A percentile compares a stretch with the other conserved stretches of the same genome.
phyloP scores from a whole-genome alignment of 2,329 filamentous ascomycete species.

The Diplocarpon rosae region DNA sequence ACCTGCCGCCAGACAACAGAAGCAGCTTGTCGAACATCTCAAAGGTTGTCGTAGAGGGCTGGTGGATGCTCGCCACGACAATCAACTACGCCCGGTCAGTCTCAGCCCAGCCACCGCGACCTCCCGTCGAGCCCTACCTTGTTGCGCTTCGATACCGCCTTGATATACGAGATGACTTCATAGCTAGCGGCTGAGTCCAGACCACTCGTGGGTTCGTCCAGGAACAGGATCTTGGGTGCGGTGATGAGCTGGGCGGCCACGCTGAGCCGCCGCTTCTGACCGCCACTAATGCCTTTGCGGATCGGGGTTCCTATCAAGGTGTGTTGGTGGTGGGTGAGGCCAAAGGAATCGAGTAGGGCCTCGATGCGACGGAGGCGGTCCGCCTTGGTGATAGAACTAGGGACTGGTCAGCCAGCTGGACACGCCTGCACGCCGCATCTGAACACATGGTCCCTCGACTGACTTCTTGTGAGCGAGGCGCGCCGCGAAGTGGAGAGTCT shows the following conservation, averaged over 20 bases:
- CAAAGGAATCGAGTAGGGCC: slow-evolving; percentile 59
- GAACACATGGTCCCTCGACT: neutral
- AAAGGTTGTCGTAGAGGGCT: slow-evolving; percentile 71
- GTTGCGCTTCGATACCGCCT: slow-evolving; percentile 18
- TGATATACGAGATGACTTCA: slow-evolving; percentile 62
- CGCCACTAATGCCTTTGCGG: slow-evolving; percentile 72
- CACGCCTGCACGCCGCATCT: neutral
- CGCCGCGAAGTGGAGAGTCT: slow-evolving; percentile 71
- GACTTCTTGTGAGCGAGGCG: slow-evolving; percentile 50
- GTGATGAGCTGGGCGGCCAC: slow-evolving; percentile 76
- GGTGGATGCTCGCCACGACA: slow-evolving; percentile 74
- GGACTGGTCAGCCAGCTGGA: slow-evolving; percentile 4
- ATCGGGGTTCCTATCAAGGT: slow-evolving; percentile 73
- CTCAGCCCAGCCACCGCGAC: slow-evolving; percentile 61
- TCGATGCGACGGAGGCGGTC: slow-evolving; percentile 54
- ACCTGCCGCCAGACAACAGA: slow-evolving; percentile 58
- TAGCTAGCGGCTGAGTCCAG: slow-evolving; percentile 53
- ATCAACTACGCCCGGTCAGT: slow-evolving; percentile 42
- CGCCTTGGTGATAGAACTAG: slow-evolving; percentile 32
- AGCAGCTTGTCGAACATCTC: slow-evolving; percentile 71
- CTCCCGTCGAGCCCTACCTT: slow-evolving; percentile 58
- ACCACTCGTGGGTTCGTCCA: slow-evolving; percentile 82
- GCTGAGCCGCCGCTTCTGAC: slow-evolving; percentile 71
- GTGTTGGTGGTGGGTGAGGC: slow-evolving; percentile 56
- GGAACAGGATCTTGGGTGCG: slow-evolving; percentile 66